Conservation (phyloP, 192 early-diverging fungal genomes). For the Umbelopsis sp. region DNA sequence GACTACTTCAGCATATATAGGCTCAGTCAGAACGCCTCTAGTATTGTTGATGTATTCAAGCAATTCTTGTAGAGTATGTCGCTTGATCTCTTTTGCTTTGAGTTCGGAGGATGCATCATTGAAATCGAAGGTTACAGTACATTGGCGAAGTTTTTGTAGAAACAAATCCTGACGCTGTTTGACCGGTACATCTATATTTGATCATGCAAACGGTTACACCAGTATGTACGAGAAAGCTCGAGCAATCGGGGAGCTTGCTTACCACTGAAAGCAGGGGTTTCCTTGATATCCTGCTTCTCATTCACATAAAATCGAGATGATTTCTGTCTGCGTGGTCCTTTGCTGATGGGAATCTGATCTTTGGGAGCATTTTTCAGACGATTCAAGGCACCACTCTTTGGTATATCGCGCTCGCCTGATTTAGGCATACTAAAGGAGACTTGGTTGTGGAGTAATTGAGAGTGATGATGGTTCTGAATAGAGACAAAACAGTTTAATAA, state of each 20-base stretch:
- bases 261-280: constrained; percentile 77
- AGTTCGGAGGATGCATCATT: constrained; percentile 87
- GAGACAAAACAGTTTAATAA: neutral
- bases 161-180: constrained; percentile 88
- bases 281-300: constrained; percentile 80
- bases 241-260: neutral
- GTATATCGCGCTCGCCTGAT: constrained; percentile 19
- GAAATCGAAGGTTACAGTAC: constrained; percentile 94
- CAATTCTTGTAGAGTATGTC: constrained; percentile 86
- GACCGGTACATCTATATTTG: constrained; percentile 69
- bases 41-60: constrained; percentile 92
- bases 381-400: constrained; percentile 37
- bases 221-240: neutral
- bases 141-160: constrained; percentile 89
- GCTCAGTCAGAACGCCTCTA: constrained; percentile 85
- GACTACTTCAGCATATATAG: constrained; percentile 91
- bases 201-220: neutral
- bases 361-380: constrained; percentile 59
- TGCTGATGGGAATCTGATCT: constrained; percentile 77
- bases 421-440: constrained; percentile 18
- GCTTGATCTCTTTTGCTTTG: constrained; percentile 96
- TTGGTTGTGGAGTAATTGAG: constrained; percentile 1
- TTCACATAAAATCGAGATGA: constrained; percentile 88
- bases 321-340: constrained; percentile 79
- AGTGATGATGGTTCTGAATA: constrained; percentile 1